Evolutionary conservation across 768 basidiomycete species (phyloP).

Genomic region (Xerocomellus chrysenteron): DNA sequence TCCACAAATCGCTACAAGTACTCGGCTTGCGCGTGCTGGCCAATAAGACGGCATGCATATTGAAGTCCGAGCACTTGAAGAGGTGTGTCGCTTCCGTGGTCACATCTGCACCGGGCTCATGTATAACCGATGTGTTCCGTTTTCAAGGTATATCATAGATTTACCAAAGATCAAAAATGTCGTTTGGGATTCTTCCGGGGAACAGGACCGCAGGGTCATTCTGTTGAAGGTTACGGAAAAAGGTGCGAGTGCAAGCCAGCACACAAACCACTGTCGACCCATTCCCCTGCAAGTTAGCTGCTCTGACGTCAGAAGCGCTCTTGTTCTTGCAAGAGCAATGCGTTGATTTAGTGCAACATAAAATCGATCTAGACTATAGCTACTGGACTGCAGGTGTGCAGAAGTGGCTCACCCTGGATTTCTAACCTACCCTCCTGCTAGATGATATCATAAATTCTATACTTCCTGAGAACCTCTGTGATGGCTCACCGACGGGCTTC

Average conservation of each 20-base stretch:
- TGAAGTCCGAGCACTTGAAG: conserved; percentile 58
- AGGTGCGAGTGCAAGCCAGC: conserved; percentile 43
- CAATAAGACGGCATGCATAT: conserved; percentile 49
- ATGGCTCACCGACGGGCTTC: conserved; percentile 84
- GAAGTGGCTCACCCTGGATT: not conserved
- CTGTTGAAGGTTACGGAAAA: conserved; percentile 59
- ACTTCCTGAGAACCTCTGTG: conserved; percentile 74
- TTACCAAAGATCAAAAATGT: conserved; percentile 68
- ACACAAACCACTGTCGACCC: not conserved
- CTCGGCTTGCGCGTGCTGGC: conserved; percentile 67
- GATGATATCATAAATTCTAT: conserved; percentile 84
- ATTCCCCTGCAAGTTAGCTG: conserved; percentile 54
- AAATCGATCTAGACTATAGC: conserved; percentile 71
- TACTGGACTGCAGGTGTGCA: conserved; percentile 82
- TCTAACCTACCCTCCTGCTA: conserved; percentile 29
- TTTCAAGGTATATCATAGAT: conserved; percentile 57
- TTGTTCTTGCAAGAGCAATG: conserved; percentile 57
- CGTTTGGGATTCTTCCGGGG: conserved; percentile 47
- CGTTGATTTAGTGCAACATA: conserved; percentile 55
- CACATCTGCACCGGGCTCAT: not conserved
- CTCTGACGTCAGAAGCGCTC: conserved; percentile 56
- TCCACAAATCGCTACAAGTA: conserved; percentile 63
- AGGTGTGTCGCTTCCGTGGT: conserved; percentile 42
- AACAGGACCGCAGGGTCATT: conserved; percentile 58
- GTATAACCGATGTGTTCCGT: conserved; percentile 10